Percentiles rank a stretch among this genome's conserved stretches.
Conservation (phyloP, 2,329 filamentous ascomycete genomes). For the Didymella sp. region DNA sequence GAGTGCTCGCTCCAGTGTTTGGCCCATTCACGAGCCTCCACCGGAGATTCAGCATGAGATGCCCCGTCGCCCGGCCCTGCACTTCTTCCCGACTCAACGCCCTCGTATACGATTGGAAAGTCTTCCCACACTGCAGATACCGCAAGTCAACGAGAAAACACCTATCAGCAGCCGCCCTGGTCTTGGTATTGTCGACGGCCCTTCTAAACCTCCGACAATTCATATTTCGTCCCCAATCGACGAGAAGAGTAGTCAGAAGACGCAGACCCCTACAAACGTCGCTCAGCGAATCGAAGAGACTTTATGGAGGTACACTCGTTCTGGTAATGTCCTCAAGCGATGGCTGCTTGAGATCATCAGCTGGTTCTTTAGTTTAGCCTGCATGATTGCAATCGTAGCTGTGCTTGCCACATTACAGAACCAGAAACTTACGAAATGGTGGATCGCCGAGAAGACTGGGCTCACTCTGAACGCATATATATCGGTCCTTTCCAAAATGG, state of each 20-base stretch:
- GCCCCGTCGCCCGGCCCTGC: slow-evolving; percentile 21
- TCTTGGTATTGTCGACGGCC: slow-evolving; percentile 13
- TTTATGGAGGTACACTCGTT: slow-evolving; percentile 26
- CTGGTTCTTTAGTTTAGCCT: slow-evolving; percentile 35
- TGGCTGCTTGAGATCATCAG: slow-evolving; percentile 39
- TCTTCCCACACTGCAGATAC: slow-evolving; percentile 16
- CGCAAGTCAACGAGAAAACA: slow-evolving; percentile 15
- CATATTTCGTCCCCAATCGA: slow-evolving; percentile 13
- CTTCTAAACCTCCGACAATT: slow-evolving; percentile 18
- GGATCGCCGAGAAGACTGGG: neutral
- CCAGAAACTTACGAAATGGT: slow-evolving; percentile 20
- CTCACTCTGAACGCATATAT: slow-evolving; percentile 42
- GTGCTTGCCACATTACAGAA: slow-evolving; percentile 23
- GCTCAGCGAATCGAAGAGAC: slow-evolving; percentile 34
- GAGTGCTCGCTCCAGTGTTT: slow-evolving; percentile 24
- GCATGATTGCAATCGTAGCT: slow-evolving; percentile 31
- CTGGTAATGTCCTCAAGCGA: slow-evolving; percentile 28
- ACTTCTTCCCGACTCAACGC: slow-evolving; percentile 24
- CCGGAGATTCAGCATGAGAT: slow-evolving; percentile 24
- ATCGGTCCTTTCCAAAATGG: slow-evolving; percentile 37
- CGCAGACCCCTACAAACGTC: slow-evolving; percentile 24
- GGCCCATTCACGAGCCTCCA: slow-evolving; percentile 30
- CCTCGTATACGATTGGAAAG: slow-evolving; percentile 24
- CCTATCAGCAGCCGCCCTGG: slow-evolving; percentile 14
- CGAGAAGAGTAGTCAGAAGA: slow-evolving; percentile 17